Percentiles rank a stretch among this genome's conserved stretches.
Evolutionary conservation across 257 asterid genomes (phyloP).

Genomic region (Lavandula angustifolia): DNA sequence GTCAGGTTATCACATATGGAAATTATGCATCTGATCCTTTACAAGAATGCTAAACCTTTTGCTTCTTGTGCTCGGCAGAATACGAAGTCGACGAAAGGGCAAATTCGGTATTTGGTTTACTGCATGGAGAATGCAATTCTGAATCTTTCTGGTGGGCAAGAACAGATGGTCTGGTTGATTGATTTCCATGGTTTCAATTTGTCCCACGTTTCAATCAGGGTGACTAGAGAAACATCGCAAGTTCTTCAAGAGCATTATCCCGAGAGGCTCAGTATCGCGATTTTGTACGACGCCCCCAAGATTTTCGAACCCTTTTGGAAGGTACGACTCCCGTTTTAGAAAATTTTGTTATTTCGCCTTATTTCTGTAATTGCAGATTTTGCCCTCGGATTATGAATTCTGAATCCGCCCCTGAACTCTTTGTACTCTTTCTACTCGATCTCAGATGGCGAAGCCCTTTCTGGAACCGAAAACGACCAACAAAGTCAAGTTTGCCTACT

Average conservation of each 20-base stretch:
- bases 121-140: conserved; percentile 96
- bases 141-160: conserved; percentile 57
- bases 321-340: conserved; percentile 47
- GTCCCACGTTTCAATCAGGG: conserved; percentile 72
- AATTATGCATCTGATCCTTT: neutral
- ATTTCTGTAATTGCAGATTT: too few relatives aligned
- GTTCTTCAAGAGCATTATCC: conserved; percentile 92
- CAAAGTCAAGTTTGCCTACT: conserved; percentile 78
- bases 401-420: too few relatives aligned
- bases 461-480: conserved; percentile 77
- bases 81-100: conserved; percentile 73
- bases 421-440: neutral
- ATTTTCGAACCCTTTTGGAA: conserved; percentile 89
- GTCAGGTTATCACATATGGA: conserved; percentile 54
- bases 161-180: conserved; percentile 92
- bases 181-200: conserved; percentile 81
- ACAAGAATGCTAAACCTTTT: neutral
- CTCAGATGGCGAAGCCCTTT: conserved; percentile 52
- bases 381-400: too few relatives aligned
- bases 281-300: conserved; percentile 80
- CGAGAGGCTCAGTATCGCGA: conserved; percentile 89
- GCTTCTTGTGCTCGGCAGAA: conserved; percentile 50
- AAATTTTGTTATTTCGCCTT: too few relatives aligned
- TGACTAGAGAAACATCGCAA: conserved; percentile 78
- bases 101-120: conserved; percentile 82